Percentiles rank a stretch among this genome's conserved stretches.
Evolutionary conservation across 345 rosid species (phyloP).

Genomic region (Jatropha curcas): DNA sequence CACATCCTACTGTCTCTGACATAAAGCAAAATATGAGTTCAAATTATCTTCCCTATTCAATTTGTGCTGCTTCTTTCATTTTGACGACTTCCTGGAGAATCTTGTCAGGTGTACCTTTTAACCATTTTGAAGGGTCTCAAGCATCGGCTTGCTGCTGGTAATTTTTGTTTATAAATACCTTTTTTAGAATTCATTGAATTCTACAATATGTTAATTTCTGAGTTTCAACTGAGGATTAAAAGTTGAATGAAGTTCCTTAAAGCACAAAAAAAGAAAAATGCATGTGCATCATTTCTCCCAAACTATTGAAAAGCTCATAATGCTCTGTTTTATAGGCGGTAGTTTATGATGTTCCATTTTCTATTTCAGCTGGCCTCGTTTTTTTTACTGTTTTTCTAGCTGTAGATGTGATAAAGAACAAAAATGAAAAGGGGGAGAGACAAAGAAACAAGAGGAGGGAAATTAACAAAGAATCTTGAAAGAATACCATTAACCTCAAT

Average conservation of each 20-base stretch:
- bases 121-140: constrained; percentile 83
- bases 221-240: not conserved
- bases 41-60: not conserved
- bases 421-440: too few relatives aligned
- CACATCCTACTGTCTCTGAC: not conserved
- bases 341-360: not conserved
- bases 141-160: constrained; percentile 97
- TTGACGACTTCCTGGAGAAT: constrained; percentile 17
- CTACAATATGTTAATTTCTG: not conserved
- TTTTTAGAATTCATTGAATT: constrained; percentile 2
- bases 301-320: not conserved
- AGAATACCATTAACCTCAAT: not conserved
- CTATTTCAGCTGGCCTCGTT: too few relatives aligned
- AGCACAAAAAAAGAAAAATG: not conserved
- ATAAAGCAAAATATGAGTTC: not conserved
- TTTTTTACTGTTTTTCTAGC: too few relatives aligned
- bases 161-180: too few relatives aligned
- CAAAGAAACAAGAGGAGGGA: not conserved
- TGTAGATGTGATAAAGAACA: too few relatives aligned
- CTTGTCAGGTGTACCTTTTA: constrained; percentile 75
- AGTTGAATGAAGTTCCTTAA: not conserved
- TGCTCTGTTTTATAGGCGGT: not conserved
- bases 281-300: not conserved
- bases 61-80: not conserved
- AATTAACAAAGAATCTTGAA: too few relatives aligned